Evolutionary conservation across 208 protist genomes (phyloP).

Genomic region (Trypanosoma cruzi): DNA sequence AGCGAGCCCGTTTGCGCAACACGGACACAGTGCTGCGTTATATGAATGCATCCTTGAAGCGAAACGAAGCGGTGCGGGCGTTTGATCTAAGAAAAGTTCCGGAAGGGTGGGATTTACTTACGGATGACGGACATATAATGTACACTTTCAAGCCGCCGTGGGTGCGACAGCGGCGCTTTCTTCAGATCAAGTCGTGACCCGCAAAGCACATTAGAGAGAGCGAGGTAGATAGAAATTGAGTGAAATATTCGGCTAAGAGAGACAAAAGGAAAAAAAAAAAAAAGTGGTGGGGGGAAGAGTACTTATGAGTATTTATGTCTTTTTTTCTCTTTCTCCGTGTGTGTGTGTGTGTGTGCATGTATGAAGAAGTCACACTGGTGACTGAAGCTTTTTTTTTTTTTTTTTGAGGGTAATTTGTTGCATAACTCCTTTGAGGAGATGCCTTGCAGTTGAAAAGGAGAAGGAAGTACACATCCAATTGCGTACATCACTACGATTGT

Average conservation of each 20-base stretch:
- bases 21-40: conserved; percentile 63
- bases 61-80: conserved; percentile 56
- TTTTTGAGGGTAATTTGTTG: background rate
- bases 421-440: background rate
- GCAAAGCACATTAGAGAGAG: conserved; percentile 21
- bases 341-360: no score
- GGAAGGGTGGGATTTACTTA: conserved; percentile 88
- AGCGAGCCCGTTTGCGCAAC: conserved; percentile 30
- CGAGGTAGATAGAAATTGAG: background rate
- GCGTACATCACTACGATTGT: background rate
- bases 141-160: conserved; percentile 90
- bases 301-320: background rate
- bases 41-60: conserved; percentile 76
- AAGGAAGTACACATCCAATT: background rate
- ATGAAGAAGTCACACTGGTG: background rate
- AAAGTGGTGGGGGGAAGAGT: no score
- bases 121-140: conserved; percentile 83
- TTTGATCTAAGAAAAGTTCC: conserved; percentile 75
- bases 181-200: conserved; percentile 38
- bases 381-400: no score
- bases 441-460: background rate
- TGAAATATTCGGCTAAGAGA: background rate
- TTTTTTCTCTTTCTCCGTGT: background rate
- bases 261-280: background rate
- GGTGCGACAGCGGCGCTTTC: conserved; percentile 68